A percentile compares a stretch with the other conserved stretches of the same genome.
Conservation (phyloP, 2,329 filamentous ascomycete species). For the Talaromyces funiculosus region DNA sequence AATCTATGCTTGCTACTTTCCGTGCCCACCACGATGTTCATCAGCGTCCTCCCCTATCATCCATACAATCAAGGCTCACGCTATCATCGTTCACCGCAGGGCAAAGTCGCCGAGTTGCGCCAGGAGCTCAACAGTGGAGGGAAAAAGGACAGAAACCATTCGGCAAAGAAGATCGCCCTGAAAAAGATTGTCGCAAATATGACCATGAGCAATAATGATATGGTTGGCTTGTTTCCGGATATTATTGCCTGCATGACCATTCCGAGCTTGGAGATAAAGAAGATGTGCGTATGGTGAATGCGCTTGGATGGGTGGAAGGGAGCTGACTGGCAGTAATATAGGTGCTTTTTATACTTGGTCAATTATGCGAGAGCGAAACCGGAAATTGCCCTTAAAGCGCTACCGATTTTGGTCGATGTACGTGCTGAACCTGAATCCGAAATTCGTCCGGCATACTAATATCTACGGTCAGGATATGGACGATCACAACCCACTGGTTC, state of each 20-base stretch:
- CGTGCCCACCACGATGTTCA: slow-evolving; percentile 23
- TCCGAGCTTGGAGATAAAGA: slow-evolving; percentile 94
- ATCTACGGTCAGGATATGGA: slow-evolving; percentile 72
- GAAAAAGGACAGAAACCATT: slow-evolving; percentile 97
- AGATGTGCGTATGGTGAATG: slow-evolving; percentile 64
- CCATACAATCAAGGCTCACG: slow-evolving; percentile 25
- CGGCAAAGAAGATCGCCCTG: slow-evolving; percentile 91
- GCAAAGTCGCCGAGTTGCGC: slow-evolving; percentile 96
- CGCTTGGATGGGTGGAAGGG: not conserved
- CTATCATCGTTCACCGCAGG: slow-evolving; percentile 56
- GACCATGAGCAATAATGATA: slow-evolving; percentile 99
- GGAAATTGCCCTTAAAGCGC: slow-evolving; percentile 86
- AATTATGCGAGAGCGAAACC: slow-evolving; percentile 95
- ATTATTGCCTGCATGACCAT: slow-evolving; percentile 95
- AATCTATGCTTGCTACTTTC: not conserved
- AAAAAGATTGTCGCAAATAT: slow-evolving; percentile 99
- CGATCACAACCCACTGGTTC: slow-evolving; percentile 83
- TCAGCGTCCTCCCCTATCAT: slow-evolving; percentile 25
- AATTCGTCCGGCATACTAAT: not conserved
- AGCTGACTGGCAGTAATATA: slow-evolving; percentile 36
- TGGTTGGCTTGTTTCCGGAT: slow-evolving; percentile 94
- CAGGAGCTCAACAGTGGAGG: slow-evolving; percentile 87
- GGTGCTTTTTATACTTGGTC: slow-evolving; percentile 96
- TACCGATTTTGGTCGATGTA: slow-evolving; percentile 79
- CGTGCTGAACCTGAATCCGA: not conserved